These are phyloP conservation scores for Cladophialophora exuberans DNA, from an alignment of 2,329 filamentous ascomycete genomes.

Conservation along the genomic window DNA sequence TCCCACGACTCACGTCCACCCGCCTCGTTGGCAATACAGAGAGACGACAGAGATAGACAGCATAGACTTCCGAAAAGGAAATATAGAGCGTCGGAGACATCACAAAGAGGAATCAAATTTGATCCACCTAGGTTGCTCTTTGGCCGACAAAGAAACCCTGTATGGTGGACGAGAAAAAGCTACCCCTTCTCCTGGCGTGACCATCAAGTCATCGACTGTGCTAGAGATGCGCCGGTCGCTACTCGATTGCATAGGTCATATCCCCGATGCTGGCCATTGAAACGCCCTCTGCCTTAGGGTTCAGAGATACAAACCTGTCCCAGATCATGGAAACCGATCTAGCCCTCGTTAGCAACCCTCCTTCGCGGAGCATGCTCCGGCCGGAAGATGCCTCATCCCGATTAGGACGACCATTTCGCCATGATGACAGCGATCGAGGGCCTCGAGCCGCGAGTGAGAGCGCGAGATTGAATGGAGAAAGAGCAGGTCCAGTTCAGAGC, in stretches of 20 bases:
- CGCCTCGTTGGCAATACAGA: neutral
- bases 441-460: conserved; percentile 28
- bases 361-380: conserved; percentile 17
- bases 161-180: neutral
- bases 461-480: conserved; percentile 21
- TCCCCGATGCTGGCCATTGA: conserved; percentile 30
- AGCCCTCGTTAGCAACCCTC: conserved; percentile 8
- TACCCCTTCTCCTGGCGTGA: neutral
- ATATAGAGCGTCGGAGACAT: neutral
- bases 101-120: neutral
- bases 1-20: conserved; percentile 1
- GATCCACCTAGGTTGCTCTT: too few species aligned
- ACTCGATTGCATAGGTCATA: conserved; percentile 12
- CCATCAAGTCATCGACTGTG: conserved; percentile 13
- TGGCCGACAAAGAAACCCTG: too few species aligned
- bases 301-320: conserved; percentile 22
- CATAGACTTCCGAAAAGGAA: too few species aligned
- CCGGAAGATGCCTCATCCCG: conserved; percentile 29
- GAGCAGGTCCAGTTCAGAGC: conserved; percentile 4
- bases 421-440: conserved; percentile 23
- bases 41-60: too few species aligned
- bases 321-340: conserved; percentile 29
- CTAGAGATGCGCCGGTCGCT: conserved; percentile 23
- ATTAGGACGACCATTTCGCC: conserved; percentile 24
- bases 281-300: conserved; percentile 21